Percentiles rank a stretch among this genome's conserved stretches.
Conservation (phyloP, 352 stramenopile species). For the Blastocystis sp. region DNA sequence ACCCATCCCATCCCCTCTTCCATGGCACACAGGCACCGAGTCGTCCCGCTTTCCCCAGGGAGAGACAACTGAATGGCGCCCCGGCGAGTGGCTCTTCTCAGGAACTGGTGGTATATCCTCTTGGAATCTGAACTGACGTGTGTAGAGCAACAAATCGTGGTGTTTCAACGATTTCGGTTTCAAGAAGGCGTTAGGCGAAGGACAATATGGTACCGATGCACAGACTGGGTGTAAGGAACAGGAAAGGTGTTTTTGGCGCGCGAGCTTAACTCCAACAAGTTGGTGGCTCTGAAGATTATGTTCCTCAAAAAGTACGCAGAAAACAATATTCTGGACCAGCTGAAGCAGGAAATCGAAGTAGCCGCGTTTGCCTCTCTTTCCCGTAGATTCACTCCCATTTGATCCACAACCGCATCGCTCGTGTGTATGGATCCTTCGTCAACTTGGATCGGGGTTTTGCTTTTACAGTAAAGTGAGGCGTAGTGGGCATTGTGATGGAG, state of each 20-base stretch:
- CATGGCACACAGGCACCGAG: neutral
- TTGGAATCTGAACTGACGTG: neutral
- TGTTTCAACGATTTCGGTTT: constrained; percentile 43
- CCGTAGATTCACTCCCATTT: constrained; percentile 55
- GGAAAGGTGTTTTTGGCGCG: constrained; percentile 60
- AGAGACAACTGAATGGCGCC: neutral
- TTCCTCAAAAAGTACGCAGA: constrained; percentile 22
- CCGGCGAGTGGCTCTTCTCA: neutral
- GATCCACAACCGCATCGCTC: constrained; percentile 26
- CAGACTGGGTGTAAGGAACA: neutral
- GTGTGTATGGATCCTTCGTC: constrained; percentile 36
- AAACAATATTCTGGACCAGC: constrained; percentile 42
- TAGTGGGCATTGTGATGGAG: constrained; percentile 67
- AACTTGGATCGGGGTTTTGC: constrained; percentile 9
- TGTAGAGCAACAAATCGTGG: constrained; percentile 3
- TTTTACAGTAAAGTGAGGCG: too few species aligned
- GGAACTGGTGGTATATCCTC: neutral
- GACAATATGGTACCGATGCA: constrained; percentile 31
- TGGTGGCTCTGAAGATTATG: constrained; percentile 51
- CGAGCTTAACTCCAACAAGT: constrained; percentile 16
- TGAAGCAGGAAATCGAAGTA: constrained; percentile 54
- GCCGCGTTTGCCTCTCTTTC: neutral
- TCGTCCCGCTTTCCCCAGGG: neutral
- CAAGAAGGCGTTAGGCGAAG: constrained; percentile 17
- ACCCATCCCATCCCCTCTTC: neutral